Evolutionary conservation across 768 basidiomycete genomes (phyloP).

Genomic region (Neoboletus subvelutipes): DNA sequence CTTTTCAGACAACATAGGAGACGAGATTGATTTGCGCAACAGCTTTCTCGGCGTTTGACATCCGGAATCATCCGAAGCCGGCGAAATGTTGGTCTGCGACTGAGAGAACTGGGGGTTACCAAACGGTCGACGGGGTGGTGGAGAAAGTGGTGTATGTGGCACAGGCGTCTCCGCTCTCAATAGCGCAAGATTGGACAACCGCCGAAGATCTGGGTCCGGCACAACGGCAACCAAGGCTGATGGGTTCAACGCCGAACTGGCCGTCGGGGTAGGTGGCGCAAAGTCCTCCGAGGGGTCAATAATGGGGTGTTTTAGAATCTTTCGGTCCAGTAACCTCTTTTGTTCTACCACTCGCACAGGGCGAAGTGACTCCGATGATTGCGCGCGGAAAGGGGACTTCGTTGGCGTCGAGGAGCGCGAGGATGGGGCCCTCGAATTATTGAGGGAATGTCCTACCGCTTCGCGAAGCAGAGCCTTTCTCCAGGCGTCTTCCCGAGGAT

Average conservation of each 20-base stretch:
- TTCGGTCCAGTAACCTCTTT: conserved; percentile 39
- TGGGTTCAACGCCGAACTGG: conserved; percentile 5
- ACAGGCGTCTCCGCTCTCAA: conserved; percentile 66
- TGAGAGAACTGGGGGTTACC: conserved; percentile 46
- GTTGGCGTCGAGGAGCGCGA: conserved; percentile 38
- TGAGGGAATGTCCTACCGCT: conserved; percentile 76
- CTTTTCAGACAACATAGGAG: conserved; percentile 50
- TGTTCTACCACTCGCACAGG: conserved; percentile 19
- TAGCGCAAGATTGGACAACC: conserved; percentile 45
- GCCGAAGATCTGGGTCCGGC: conserved; percentile 34
- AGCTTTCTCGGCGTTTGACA: conserved; percentile 16
- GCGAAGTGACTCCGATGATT: conserved; percentile 26
- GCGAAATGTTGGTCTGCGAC: conserved; percentile 55
- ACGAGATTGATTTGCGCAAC: conserved; percentile 53
- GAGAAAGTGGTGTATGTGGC: conserved; percentile 60
- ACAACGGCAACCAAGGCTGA: conserved; percentile 18
- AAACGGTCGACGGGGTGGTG: conserved; percentile 56
- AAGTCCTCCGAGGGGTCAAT: conserved; percentile 34
- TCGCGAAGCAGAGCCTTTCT: conserved; percentile 71
- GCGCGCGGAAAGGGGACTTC: conserved; percentile 27
- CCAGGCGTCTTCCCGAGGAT: conserved; percentile 66
- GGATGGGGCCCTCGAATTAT: conserved; percentile 50
- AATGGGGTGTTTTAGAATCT: conserved; percentile 44
- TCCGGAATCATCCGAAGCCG: conserved; percentile 3
- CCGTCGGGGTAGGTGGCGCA: conserved; percentile 22